Conservation (phyloP, 768 basidiomycete species). For the Auricularia sp. region DNA sequence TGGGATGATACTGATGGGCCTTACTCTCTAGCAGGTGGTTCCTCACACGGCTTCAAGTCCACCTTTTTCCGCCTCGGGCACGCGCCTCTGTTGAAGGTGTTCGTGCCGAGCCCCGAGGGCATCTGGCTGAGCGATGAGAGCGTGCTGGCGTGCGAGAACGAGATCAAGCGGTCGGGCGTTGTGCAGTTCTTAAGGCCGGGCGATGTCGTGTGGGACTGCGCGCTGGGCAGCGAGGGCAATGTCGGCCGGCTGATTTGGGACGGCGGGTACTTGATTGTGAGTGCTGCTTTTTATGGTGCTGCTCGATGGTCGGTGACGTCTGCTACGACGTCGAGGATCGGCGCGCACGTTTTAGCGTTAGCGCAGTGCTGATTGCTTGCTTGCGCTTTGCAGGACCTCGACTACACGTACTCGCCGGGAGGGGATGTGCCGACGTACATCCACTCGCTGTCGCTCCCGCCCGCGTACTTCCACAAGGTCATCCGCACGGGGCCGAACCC, state of each 20-base stretch:
- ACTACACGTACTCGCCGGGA: conserved; percentile 65
- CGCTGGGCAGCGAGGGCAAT: conserved; percentile 79
- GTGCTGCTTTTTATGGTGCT: conserved; percentile 17
- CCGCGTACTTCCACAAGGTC: conserved; percentile 83
- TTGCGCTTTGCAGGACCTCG: conserved; percentile 51
- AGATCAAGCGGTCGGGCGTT: conserved; percentile 62
- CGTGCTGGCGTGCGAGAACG: conserved; percentile 72
- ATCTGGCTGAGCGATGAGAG: conserved; percentile 79
- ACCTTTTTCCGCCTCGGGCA: conserved; percentile 62
- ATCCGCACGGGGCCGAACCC: conserved; percentile 46
- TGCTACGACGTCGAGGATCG: background rate
- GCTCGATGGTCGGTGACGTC: background rate
- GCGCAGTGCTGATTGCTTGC: conserved; percentile 7
- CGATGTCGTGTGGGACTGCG: conserved; percentile 81
- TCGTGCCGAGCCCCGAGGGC: conserved; percentile 78
- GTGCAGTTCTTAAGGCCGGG: conserved; percentile 54
- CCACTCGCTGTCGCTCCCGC: conserved; percentile 70
- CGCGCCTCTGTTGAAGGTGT: conserved; percentile 69
- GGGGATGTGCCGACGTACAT: conserved; percentile 76
- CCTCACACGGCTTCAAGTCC: conserved; percentile 38
- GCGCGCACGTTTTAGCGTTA: background rate
- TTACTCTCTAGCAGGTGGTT: background rate
- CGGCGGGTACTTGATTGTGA: conserved; percentile 75
- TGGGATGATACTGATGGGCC: background rate
- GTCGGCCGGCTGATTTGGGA: conserved; percentile 80